phyloP scores from a whole-genome alignment of 2,329 filamentous ascomycete species.

The Botrytis fabae region DNA sequence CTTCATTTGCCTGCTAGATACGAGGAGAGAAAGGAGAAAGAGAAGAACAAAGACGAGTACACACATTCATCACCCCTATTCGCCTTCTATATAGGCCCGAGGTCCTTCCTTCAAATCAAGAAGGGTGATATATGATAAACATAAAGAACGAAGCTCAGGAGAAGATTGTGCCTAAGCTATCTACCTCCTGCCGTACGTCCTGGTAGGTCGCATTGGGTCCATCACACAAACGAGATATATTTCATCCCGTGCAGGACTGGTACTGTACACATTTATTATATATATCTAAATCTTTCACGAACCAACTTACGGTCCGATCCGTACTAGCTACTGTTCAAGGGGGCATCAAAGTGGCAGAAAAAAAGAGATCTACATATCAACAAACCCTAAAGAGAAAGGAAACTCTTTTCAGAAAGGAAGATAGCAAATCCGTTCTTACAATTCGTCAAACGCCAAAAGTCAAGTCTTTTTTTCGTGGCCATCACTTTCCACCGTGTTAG shows the following conservation, averaged over 20 bases:
- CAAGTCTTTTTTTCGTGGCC: background rate
- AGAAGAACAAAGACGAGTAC: background rate
- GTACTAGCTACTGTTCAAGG: background rate
- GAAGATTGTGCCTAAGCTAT: background rate
- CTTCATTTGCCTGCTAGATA: no score
- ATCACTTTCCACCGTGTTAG: slow-evolving; percentile 24
- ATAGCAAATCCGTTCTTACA: background rate
- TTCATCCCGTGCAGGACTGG: background rate
- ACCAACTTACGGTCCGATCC: background rate
- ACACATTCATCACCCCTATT: background rate
- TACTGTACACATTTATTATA: background rate
- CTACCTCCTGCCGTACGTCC: background rate
- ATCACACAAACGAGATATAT: background rate
- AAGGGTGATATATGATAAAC: background rate
- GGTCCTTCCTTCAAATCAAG: background rate
- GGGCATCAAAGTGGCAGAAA: background rate
- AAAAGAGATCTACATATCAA: background rate
- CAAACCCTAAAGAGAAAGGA: background rate
- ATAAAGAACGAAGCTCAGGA: background rate
- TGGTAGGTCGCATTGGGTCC: background rate
- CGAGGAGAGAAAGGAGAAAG: background rate
- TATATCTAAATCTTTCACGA: background rate
- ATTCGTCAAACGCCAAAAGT: background rate
- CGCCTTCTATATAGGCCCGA: background rate
- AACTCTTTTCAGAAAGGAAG: background rate